These are phyloP conservation scores for Neospermospora avenae DNA, from an alignment of 2,329 filamentous ascomycete genomes.

Conservation along the genomic window DNA sequence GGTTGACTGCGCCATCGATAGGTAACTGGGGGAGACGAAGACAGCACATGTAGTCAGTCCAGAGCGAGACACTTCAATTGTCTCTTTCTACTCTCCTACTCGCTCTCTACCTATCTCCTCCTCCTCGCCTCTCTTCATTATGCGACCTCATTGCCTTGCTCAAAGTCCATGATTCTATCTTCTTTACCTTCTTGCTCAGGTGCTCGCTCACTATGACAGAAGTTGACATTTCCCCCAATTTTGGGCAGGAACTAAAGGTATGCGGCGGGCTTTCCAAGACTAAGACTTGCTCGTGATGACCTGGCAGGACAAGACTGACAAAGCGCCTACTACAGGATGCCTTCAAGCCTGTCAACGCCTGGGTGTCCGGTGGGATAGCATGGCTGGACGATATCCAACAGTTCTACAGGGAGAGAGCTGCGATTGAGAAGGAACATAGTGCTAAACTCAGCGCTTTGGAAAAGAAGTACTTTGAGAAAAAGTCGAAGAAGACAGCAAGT, in stretches of 20 bases:
- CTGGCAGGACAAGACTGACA: conserved; percentile 16
- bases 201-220: conserved; percentile 62
- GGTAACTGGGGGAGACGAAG: no score
- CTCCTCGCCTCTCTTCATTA: not conserved
- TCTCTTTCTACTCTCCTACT: no score
- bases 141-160: conserved; percentile 16
- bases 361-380: conserved; percentile 83
- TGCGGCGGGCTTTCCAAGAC: conserved; percentile 27
- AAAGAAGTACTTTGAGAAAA: conserved; percentile 97
- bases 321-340: conserved; percentile 63
- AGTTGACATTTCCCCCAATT: conserved; percentile 77
- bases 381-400: conserved; percentile 97
- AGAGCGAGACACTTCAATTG: no score
- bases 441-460: conserved; percentile 82
- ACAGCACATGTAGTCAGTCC: no score
- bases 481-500: conserved; percentile 81
- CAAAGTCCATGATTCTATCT: conserved; percentile 23
- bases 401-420: conserved; percentile 93
- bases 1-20: conserved; percentile 17
- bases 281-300: not conserved
- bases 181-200: conserved; percentile 7
- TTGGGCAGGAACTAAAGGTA: conserved; percentile 94
- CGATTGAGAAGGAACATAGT: conserved; percentile 95
- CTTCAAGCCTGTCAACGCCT: conserved; percentile 91
- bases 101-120: not conserved